phyloP scores from a whole-genome alignment of 306 rosid species.

The Cajanus cajan region DNA sequence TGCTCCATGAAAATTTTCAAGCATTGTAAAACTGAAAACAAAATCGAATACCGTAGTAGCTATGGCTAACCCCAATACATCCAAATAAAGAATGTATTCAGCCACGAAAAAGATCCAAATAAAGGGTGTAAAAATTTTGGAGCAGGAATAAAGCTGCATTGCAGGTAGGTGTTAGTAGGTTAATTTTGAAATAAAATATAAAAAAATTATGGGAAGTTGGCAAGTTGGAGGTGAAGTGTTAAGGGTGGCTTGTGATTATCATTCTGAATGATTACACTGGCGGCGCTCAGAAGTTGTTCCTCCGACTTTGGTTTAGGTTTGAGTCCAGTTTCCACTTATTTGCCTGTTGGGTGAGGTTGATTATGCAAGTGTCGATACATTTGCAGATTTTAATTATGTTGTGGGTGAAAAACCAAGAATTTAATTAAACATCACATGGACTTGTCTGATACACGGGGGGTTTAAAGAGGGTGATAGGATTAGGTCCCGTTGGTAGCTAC shows the following conservation, averaged over 20 bases:
- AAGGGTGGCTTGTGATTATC: slow-evolving; percentile 45
- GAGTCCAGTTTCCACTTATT: neutral
- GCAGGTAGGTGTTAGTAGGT: neutral
- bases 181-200: neutral
- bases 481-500: slow-evolving; percentile 36
- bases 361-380: slow-evolving; percentile 6
- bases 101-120: neutral
- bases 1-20: neutral
- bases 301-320: slow-evolving; percentile 42
- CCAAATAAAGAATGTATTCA: too few species aligned
- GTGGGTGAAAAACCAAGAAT: slow-evolving; percentile 50
- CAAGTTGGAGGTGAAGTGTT: slow-evolving; percentile 42
- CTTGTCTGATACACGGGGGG: slow-evolving; percentile 52
- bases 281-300: slow-evolving; percentile 90
- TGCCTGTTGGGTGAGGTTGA: slow-evolving; percentile 9
- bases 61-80: too few species aligned
- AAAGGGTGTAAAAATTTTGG: neutral
- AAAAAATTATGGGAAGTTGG: slow-evolving; percentile 31
- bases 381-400: slow-evolving; percentile 3
- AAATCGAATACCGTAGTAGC: too few species aligned
- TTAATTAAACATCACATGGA: slow-evolving; percentile 68
- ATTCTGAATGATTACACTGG: slow-evolving; percentile 79
- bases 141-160: slow-evolving; percentile 22
- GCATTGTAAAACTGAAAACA: neutral
- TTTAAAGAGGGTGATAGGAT: slow-evolving; percentile 5